phyloP scores from a whole-genome alignment of 371 early-diverging fungal species.

The Apophysomyces elegans region DNA sequence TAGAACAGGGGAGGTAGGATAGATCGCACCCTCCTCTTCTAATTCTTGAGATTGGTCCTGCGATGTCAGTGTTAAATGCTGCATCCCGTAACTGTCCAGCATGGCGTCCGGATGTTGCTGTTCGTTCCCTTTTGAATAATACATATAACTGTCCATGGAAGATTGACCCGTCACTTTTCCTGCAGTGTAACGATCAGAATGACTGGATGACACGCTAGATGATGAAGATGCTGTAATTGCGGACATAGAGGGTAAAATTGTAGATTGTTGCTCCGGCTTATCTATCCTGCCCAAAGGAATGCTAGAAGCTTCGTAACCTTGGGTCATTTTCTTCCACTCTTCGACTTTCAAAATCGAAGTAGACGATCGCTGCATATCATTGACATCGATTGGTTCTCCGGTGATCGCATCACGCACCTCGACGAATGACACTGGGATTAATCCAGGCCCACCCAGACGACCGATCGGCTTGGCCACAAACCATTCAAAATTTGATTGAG shows the following conservation, averaged over 20 bases:
- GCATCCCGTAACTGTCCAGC: conserved; percentile 29
- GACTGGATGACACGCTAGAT: conserved; percentile 6
- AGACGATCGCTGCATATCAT: conserved; percentile 46
- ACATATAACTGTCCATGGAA: background rate
- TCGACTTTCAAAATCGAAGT: conserved; percentile 65
- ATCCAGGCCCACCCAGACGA: conserved; percentile 67
- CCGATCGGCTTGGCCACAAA: conserved; percentile 74
- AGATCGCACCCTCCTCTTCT: background rate
- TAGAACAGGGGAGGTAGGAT: background rate
- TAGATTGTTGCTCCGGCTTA: conserved; percentile 22
- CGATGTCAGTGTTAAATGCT: conserved; percentile 7
- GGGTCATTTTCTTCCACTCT: conserved; percentile 72
- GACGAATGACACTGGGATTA: conserved; percentile 77
- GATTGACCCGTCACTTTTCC: background rate
- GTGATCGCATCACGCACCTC: conserved; percentile 66
- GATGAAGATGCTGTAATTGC: conserved; percentile 2
- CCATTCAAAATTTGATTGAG: conserved; percentile 80
- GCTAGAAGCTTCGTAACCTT: conserved; percentile 59
- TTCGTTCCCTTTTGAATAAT: conserved; percentile 1
- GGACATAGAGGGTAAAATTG: background rate
- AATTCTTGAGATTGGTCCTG: background rate
- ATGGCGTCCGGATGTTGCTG: conserved; percentile 21
- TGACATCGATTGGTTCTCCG: conserved; percentile 53
- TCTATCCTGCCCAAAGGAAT: conserved; percentile 53
- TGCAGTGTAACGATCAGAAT: background rate